Evolutionary conservation across 257 asterid species (phyloP), one percentile per base, ranked within the genome.

Genomic region (Thymus mandschuricus): DNA sequence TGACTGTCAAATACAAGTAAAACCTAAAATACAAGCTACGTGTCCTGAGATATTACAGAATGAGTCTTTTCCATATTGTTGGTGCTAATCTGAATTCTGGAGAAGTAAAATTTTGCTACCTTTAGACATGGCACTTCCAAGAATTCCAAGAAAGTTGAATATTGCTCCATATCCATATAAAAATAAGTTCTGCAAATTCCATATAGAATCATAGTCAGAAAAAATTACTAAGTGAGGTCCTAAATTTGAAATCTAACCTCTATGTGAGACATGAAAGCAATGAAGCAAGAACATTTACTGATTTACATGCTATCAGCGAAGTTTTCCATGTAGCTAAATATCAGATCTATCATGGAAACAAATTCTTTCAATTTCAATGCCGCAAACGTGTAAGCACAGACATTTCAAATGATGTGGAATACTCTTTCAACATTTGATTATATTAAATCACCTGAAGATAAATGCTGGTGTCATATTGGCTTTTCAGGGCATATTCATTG

Each of bases 121-220:
- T 86, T 90, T 90, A 73, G 90, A 63, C 50, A 92, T 64, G 75
- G 76, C 92, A 55, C 86, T 67, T 69, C 71, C 92, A 75, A 95
- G 90, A 71, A 95, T 88, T 55, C 96, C 99, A 8, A 95, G 89
- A 71, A 95, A 87, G 83, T 95, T 95, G 89, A 92, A 92, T 74
- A 95, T 84, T 46, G 99, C 99, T 74, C 99, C 99, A 80, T 95
- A 95, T 56, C 99, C 98, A 64, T 95, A 95, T 56, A 95, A 80
- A 79, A 95, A 95, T 64, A 95, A 83, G 84, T 95, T 95, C 99
- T 95, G 97, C 86, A 84, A 27, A 65, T 31, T 55, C 38, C 66
- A 58, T 46, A 61, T 33, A 21, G 21, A 21, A 21, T 21, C 21
- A 21, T 21, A 21, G 21, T 21, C 21, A 21, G 21, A 21, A 21